Percentiles rank a stretch among this genome's conserved stretches.
These are phyloP conservation scores for Naganishia friedmannii DNA, from an alignment of 768 basidiomycete species.

Conservation along the genomic window DNA sequence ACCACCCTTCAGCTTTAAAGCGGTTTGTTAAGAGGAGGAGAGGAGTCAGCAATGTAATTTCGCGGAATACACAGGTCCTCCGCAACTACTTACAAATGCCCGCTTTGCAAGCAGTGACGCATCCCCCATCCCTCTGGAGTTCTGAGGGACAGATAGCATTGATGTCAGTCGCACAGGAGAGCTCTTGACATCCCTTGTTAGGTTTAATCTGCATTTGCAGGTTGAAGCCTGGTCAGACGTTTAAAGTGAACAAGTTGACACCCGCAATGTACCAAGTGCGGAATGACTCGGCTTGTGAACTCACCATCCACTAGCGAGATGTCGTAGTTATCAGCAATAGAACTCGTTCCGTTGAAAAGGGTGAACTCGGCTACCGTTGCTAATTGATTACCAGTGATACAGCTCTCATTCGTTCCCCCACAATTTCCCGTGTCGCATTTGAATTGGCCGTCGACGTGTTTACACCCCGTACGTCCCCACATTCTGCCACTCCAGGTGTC, in stretches of 20 bases:
- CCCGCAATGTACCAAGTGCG: background rate
- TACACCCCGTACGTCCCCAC: background rate
- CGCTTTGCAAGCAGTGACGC: background rate
- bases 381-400: background rate
- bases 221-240: conserved; percentile 3
- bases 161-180: background rate
- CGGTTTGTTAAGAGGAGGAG: background rate
- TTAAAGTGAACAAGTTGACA: background rate
- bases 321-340: conserved; percentile 1
- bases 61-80: background rate
- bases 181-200: background rate
- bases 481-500: background rate
- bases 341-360: too few species aligned
- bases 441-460: background rate
- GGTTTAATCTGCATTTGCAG: conserved; percentile 8
- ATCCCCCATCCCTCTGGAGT: background rate
- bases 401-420: background rate
- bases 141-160: background rate
- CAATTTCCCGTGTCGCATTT: background rate
- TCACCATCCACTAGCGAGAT: conserved; percentile 20
- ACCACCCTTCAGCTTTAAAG: background rate
- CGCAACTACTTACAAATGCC: background rate
- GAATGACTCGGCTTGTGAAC: background rate
- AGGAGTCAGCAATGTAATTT: background rate
- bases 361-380: background rate